Conservation (phyloP, 768 basidiomycete genomes). For the Russula sp. region DNA sequence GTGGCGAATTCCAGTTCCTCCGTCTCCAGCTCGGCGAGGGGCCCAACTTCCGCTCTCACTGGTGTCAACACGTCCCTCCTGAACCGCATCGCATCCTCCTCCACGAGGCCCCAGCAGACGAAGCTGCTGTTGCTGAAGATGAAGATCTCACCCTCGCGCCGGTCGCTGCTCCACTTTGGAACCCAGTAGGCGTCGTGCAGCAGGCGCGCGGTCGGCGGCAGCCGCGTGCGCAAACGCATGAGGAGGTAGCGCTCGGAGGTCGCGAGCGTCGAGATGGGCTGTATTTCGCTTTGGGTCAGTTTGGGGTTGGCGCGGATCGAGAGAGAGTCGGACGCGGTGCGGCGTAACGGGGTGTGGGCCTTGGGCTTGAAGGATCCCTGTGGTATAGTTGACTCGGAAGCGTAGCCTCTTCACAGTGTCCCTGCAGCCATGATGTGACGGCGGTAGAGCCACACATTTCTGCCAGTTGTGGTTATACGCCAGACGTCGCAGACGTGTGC, state of each 20-base stretch:
- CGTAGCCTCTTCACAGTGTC: background rate
- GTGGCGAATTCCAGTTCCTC: conserved; percentile 91
- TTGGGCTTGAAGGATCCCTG: conserved; percentile 51
- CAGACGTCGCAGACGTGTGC: background rate
- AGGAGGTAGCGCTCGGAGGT: conserved; percentile 82
- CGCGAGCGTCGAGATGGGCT: conserved; percentile 73
- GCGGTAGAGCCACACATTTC: background rate
- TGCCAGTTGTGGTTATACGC: background rate
- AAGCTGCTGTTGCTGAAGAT: conserved; percentile 84
- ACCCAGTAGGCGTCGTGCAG: conserved; percentile 79
- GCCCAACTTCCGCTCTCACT: conserved; percentile 53
- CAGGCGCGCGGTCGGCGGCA: conserved; percentile 47
- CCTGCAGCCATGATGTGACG: background rate
- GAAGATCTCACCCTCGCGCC: conserved; percentile 72
- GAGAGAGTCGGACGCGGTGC: conserved; percentile 77
- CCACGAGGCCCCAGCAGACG: conserved; percentile 84
- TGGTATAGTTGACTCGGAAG: background rate
- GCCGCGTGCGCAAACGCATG: conserved; percentile 46
- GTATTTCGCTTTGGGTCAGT: conserved; percentile 73
- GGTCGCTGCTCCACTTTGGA: conserved; percentile 48
- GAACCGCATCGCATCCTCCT: conserved; percentile 66
- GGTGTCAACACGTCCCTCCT: conserved; percentile 51
- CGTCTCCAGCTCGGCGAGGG: conserved; percentile 64
- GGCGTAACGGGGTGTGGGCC: conserved; percentile 68
- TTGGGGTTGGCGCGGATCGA: conserved; percentile 84